Percentiles rank a stretch among this genome's conserved stretches.
Evolutionary conservation across 345 rosid species (phyloP).

Genomic region (Dipteronia sinensis): DNA sequence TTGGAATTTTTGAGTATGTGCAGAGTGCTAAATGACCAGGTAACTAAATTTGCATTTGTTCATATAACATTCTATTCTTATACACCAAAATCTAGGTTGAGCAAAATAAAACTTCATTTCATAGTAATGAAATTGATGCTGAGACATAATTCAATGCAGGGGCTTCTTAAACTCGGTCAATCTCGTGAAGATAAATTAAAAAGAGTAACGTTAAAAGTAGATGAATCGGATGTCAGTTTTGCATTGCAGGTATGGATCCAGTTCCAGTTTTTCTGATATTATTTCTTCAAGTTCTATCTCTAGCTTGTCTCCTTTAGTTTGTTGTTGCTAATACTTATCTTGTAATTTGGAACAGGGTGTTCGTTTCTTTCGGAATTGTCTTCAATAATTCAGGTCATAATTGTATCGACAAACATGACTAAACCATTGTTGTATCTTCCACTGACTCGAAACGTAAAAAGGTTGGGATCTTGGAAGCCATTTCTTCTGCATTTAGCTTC

Average conservation of each 20-base stretch:
- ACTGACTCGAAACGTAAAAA: neutral
- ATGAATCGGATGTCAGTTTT: conserved; percentile 74
- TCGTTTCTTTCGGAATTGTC: conserved; percentile 86
- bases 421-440: neutral
- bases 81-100: neutral
- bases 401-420: too few species aligned
- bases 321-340: neutral
- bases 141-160: conserved; percentile 38
- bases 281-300: neutral
- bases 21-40: conserved; percentile 83
- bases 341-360: conserved; percentile 56
- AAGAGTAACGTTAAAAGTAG: conserved; percentile 70
- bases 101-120: neutral
- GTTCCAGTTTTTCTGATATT: neutral
- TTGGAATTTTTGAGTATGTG: conserved; percentile 75
- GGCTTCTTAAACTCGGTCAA: conserved; percentile 73
- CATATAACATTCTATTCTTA: neutral
- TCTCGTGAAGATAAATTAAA: conserved; percentile 69
- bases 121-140: neutral
- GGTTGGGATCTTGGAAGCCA: neutral
- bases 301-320: neutral
- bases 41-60: conserved; percentile 27
- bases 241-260: conserved; percentile 69
- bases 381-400: conserved; percentile 36
- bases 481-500: neutral